phyloP scores from a whole-genome alignment of 1,284 basidiomycete genomes.

The Erythrobasidium hasegawianum region DNA sequence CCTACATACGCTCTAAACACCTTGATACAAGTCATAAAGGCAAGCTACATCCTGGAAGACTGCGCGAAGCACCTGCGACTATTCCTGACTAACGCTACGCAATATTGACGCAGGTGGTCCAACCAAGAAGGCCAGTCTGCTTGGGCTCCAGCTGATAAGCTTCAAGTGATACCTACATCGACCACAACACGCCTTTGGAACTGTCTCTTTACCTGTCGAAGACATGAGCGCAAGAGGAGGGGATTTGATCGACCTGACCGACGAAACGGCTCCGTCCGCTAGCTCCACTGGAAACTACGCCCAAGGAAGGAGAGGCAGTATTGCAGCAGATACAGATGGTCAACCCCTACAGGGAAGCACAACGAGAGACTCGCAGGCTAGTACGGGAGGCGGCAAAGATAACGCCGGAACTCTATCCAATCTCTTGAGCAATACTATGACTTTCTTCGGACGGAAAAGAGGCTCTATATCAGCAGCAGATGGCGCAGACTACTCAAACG shows the following conservation, averaged over 20 bases:
- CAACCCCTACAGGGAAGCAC: slow-evolving; percentile 7
- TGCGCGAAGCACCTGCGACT: no score
- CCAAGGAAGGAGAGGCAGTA: no score
- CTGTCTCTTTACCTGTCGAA: not conserved
- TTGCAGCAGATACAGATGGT: not conserved
- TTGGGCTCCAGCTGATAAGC: not conserved
- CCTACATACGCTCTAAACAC: no score
- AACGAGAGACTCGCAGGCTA: slow-evolving; percentile 20
- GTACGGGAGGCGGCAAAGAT: slow-evolving; percentile 12
- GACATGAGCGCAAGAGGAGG: not conserved
- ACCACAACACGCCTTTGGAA: no score
- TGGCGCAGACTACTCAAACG: not conserved
- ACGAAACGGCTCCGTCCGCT: not conserved
- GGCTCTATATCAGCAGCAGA: not conserved
- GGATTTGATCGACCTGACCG: not conserved
- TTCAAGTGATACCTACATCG: not conserved
- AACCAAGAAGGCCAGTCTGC: no score
- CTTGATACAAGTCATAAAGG: no score
- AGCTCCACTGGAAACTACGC: not conserved
- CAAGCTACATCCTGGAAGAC: no score
- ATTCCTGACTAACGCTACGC: no score
- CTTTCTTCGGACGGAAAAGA: slow-evolving; percentile 14
- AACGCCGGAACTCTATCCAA: not conserved
- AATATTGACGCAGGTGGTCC: no score
- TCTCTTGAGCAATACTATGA: slow-evolving; percentile 13